These are phyloP conservation scores for Tetrahymena borealis DNA, from an alignment of 73 alveolate genomes.

Conservation along the genomic window DNA sequence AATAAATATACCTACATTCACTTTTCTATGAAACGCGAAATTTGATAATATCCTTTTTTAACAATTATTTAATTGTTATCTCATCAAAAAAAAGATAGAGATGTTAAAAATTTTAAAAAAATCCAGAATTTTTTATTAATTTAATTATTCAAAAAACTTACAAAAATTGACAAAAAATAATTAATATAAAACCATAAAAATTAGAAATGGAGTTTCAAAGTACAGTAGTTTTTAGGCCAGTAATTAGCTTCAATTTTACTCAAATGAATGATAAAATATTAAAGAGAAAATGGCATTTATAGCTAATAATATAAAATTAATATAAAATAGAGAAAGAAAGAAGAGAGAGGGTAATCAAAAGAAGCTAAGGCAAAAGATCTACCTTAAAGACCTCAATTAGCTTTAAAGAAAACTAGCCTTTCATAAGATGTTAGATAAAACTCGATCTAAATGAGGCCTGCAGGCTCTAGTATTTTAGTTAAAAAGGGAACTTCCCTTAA, in stretches of 20 bases:
- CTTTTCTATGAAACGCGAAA: no score
- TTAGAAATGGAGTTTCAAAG: neutral
- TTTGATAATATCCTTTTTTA: no score
- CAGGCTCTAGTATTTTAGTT: neutral
- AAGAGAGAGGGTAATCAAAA: neutral
- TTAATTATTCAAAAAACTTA: neutral
- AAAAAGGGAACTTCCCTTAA: neutral
- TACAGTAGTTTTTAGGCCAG: neutral
- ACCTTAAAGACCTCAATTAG: neutral
- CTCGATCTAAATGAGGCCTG: neutral
- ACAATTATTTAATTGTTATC: no score
- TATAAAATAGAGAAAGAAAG: neutral
- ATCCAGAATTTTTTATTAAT: neutral
- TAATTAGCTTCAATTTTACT: no score
- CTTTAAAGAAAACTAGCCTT: neutral
- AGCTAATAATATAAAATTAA: no score
- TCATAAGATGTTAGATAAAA: neutral
- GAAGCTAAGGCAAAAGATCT: neutral
- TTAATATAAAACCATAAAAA: neutral
- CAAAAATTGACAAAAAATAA: neutral
- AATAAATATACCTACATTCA: no score
- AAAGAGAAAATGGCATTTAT: no score
- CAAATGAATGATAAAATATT: no score
- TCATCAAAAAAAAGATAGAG: no score
- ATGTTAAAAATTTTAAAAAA: neutral